Evolutionary conservation across 495 filamentous ascomycete species (phyloP).

Genomic region (Penicillium silybi): DNA sequence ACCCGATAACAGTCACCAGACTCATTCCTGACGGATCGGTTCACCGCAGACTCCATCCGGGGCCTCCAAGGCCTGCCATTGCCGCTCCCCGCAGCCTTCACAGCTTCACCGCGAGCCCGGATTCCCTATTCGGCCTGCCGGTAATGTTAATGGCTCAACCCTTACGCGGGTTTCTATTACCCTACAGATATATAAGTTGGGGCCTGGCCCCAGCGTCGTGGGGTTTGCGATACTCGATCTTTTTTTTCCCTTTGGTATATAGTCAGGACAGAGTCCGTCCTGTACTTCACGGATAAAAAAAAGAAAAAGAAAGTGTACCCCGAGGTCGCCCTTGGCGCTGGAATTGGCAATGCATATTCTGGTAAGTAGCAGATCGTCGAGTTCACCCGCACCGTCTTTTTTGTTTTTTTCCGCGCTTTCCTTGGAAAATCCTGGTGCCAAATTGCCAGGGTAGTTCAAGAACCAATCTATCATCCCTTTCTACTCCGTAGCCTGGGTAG

Average conservation of each 20-base stretch:
- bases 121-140: constrained; percentile 11
- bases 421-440: not conserved
- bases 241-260: not conserved
- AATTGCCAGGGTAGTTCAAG: not conserved
- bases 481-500: too few species aligned
- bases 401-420: constrained; percentile 1
- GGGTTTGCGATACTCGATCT: not conserved
- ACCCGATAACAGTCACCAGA: not conserved
- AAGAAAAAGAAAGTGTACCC: constrained; percentile 8
- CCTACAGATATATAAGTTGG: constrained; percentile 17
- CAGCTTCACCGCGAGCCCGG: constrained; percentile 29
- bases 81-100: constrained; percentile 28
- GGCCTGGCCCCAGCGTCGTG: not conserved
- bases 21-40: constrained; percentile 14
- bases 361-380: constrained; percentile 26
- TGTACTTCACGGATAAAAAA: constrained; percentile 3
- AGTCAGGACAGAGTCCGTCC: not conserved
- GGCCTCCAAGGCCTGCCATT: constrained; percentile 7
- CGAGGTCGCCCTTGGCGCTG: constrained; percentile 10
- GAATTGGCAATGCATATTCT: constrained; percentile 43
- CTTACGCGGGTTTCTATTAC: constrained; percentile 14
- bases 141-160: constrained; percentile 22
- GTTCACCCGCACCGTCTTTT: constrained; percentile 10
- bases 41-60: constrained; percentile 45
- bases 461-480: too few species aligned